Evolutionary conservation across 2,329 filamentous ascomycete species (phyloP), one percentile per base, ranked within the genome.

Genomic region (Claviceps pazoutovae): DNA sequence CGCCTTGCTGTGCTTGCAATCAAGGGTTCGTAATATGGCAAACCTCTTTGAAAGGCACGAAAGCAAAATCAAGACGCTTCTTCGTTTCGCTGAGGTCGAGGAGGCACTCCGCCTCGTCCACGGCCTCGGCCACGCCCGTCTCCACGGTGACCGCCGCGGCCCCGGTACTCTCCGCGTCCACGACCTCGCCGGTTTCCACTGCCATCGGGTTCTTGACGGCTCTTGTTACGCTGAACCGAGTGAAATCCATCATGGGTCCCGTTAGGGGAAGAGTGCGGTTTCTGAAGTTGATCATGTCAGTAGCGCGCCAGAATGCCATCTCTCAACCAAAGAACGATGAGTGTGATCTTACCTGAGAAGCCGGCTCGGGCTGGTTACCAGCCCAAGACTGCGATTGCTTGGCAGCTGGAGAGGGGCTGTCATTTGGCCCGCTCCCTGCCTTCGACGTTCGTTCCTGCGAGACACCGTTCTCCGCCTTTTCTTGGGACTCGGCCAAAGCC

Each of bases 361-460:
- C 65, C 51, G 65, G 66, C 54, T 82, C 79, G 17, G 84, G 79
- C 59, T 86, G 79, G 55, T 93, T 86, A 61, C 95, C 88, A 26
- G 87, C 87, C 87, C 87, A 94, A 60, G 83, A 88, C 62, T 84
- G 81, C 34, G 74, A 73, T 60, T 75, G 74, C 11, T n/a, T 41
- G 36, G 14, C 13, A 51, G 69, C 63, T 41, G 71, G 70, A 6
- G 79, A 80, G 46, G 81, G 78, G n/a, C 78, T 80, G 26, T 80
- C 79, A 46, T 74, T 69, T 43, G 80, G 64, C 39, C 79, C 80
- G 39, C 75, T 80, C 55, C 93, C 86, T 5, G 84, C 83, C 73
- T 94, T 88, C 49, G 79, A 71, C 46, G 83, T 84, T 79, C 87
- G 93, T 58, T 90, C 86, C 64, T 79, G 76, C 2, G 76, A 78